Base-by-base conservation (phyloP, 2,329 filamentous ascomycete genomes). In the Colletotrichum neosansevieriae region DNA sequence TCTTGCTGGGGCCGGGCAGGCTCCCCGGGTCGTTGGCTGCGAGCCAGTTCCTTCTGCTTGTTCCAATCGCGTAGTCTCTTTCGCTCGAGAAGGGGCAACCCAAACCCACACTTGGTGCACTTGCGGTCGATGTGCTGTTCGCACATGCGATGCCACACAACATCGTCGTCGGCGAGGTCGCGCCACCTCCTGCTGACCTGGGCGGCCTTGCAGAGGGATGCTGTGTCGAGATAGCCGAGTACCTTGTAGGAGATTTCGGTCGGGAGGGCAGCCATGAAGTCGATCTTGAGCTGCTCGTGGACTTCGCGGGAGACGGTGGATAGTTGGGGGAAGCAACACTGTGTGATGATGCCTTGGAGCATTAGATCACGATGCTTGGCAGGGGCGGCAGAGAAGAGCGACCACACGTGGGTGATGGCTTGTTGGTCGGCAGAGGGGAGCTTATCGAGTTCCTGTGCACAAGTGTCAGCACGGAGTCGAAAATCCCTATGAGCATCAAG, bases 381-480 rank as follows among this genome's bases (percentile, higher is more conserved):
- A 0, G 96, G 96, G 0, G 96, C 94, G 44, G 96, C 96, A 0
- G 95, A 98, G 83, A 99, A 99, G 54, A 98, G 86, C 0, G 95
- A 97, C 96, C 96, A 99, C 63, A 98, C 94, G 75, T 98, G 95
- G 38, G 94, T 94, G 75, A 99, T 98, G 76, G 93, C 94, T 80
- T 98, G 94, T 80, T 97, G 94, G 78, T 99, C 96, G 72, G 88
- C 90, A 70, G 92, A 88, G 5, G 94, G 91, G 38, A 98, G 87
- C 53, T 88, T 90, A 74, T 95, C 92, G 59, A 98, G 88, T 79
- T 96, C 92, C 91, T 94, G 58, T 42, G 58, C 49, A 15, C 15
- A 63, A 54, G 75, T 66, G 62, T 79, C 69, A 79, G 75, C 71
- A 71, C 63, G 51, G 15, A 58, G 45, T 45, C 56, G 53, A 53